phyloP scores from a whole-genome alignment of 2,329 filamentous ascomycete species.

The Macrophomina phaseolina region DNA sequence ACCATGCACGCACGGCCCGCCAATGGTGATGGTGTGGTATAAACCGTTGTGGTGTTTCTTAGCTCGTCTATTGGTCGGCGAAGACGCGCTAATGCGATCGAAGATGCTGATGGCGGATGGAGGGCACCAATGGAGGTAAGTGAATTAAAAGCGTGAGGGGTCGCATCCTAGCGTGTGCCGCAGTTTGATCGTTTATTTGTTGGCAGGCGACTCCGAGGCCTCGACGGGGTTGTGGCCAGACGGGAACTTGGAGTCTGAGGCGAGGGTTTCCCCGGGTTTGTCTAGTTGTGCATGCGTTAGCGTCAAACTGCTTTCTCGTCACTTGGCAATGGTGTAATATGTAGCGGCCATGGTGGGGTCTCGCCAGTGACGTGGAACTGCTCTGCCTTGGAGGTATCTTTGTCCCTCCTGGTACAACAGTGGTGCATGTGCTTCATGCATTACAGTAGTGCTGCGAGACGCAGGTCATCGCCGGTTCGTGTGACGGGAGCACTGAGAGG shows the following conservation, averaged over 20 bases:
- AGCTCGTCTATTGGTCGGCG: not conserved
- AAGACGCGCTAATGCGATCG: slow-evolving; percentile 11
- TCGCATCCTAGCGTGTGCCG: not conserved
- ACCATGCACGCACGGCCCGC: slow-evolving; percentile 21
- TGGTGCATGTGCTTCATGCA: slow-evolving; percentile 17
- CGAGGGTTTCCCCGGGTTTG: slow-evolving; percentile 59
- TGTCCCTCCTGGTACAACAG: slow-evolving; percentile 8
- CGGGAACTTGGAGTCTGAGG: slow-evolving; percentile 55
- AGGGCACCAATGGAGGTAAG: not conserved
- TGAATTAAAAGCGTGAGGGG: not conserved
- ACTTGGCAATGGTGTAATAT: slow-evolving; percentile 5
- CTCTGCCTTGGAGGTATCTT: slow-evolving; percentile 1
- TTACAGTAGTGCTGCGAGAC: slow-evolving; percentile 11
- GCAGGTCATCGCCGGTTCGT: slow-evolving; percentile 7
- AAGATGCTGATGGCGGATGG: not conserved
- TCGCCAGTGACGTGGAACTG: not conserved
- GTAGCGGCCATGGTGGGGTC: not conserved
- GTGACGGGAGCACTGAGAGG: slow-evolving; percentile 8
- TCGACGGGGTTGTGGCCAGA: slow-evolving; percentile 54
- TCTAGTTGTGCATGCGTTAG: slow-evolving; percentile 45
- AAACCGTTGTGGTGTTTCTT: not conserved
- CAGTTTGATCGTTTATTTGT: slow-evolving; percentile 3
- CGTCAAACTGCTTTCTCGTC: not conserved
- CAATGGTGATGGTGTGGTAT: not conserved
- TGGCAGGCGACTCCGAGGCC: slow-evolving; percentile 38